Conservation (phyloP, 176 grass and related monocot species). For the Lolium perenne region DNA sequence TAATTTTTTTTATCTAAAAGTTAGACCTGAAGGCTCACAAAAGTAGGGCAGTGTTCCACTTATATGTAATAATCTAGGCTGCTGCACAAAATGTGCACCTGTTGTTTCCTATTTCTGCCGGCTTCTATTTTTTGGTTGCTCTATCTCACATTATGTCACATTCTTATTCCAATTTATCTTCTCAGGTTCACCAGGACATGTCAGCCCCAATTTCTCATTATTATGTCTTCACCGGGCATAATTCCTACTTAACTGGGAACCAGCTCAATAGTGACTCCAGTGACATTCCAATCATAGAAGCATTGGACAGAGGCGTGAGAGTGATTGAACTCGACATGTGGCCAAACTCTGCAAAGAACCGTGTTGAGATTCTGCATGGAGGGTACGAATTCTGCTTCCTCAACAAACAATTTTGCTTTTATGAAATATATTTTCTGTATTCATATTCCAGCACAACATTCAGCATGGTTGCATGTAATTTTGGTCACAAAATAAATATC, state of each 20-base stretch:
- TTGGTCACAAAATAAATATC: neutral
- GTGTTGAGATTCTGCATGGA: slow-evolving; percentile 84
- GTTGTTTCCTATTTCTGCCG: neutral
- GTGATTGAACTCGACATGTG: slow-evolving; percentile 97
- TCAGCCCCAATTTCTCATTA: slow-evolving; percentile 80
- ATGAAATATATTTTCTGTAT: neutral
- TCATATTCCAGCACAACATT: neutral
- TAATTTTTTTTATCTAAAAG: too few relatives aligned
- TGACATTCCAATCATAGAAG: slow-evolving; percentile 79
- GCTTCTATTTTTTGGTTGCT: neutral
- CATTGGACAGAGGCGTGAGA: slow-evolving; percentile 78
- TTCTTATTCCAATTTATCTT: slow-evolving; percentile 15
- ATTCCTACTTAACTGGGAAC: slow-evolving; percentile 95
- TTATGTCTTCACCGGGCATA: slow-evolving; percentile 87
- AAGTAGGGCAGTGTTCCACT: neutral
- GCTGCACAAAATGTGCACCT: neutral
- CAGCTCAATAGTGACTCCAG: slow-evolving; percentile 94
- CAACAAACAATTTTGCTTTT: neutral
- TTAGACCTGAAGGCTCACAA: neutral
- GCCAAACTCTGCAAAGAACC: slow-evolving; percentile 77
- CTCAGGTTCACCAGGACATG: slow-evolving; percentile 95
- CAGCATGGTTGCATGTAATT: neutral
- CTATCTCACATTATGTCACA: neutral
- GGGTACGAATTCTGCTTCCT: slow-evolving; percentile 52
- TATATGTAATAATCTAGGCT: neutral